Conservation (phyloP, 306 rosid species). For the Glycine tomentella region DNA sequence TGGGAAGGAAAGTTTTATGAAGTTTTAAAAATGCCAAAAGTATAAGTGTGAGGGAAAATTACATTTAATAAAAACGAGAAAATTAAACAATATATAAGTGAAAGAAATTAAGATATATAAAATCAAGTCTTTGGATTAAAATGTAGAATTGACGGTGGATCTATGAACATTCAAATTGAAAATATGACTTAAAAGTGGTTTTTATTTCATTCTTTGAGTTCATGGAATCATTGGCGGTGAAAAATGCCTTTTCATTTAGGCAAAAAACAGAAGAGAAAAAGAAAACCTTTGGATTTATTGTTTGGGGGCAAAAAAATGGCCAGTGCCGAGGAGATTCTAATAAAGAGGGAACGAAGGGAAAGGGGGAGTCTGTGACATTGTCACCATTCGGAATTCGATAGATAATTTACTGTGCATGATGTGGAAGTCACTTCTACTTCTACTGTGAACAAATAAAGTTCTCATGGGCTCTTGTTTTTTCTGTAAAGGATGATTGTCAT, state of each 20-base stretch:
- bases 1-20: not conserved
- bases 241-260: slow-evolving; percentile 12
- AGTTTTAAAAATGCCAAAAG: too few species aligned
- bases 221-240: slow-evolving; percentile 34
- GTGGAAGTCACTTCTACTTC: slow-evolving; percentile 47
- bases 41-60: too few species aligned
- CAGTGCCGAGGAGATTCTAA: slow-evolving; percentile 44
- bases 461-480: slow-evolving; percentile 17
- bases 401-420: slow-evolving; percentile 39
- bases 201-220: not conserved
- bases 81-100: too few species aligned
- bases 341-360: not conserved
- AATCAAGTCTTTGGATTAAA: too few species aligned
- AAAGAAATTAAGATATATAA: too few species aligned
- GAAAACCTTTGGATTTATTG: not conserved
- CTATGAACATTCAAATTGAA: too few species aligned
- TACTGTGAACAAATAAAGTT: slow-evolving; percentile 47
- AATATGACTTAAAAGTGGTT: too few species aligned
- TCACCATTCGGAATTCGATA: slow-evolving; percentile 31
- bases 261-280: too few species aligned
- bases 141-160: too few species aligned
- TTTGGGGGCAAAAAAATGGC: slow-evolving; percentile 25
- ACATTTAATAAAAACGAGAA: too few species aligned
- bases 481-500: slow-evolving; percentile 28
- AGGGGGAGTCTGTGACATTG: slow-evolving; percentile 38